These are phyloP conservation scores for Eucalyptus erythrocorys DNA, from an alignment of 345 rosid species.

Conservation along the genomic window DNA sequence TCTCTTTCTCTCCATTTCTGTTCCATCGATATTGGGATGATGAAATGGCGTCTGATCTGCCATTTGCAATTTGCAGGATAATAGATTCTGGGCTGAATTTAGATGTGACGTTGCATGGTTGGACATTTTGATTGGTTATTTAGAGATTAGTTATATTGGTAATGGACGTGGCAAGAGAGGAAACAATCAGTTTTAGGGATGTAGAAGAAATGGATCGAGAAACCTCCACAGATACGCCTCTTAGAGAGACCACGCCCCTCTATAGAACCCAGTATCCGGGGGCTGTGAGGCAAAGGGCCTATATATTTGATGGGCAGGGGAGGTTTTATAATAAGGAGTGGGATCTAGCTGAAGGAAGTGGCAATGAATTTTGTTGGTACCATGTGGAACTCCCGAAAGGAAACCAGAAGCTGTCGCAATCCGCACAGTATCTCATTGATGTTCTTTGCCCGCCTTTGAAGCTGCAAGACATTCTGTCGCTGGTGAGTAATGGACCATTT, in stretches of 20 bases:
- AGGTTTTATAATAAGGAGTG: slow-evolving; percentile 60
- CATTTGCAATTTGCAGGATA: neutral
- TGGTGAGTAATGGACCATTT: slow-evolving; percentile 93
- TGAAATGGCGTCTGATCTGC: neutral
- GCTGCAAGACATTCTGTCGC: slow-evolving; percentile 89
- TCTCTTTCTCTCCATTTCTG: neutral
- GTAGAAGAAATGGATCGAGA: slow-evolving; percentile 36
- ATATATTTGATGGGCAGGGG: slow-evolving; percentile 77
- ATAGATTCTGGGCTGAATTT: neutral
- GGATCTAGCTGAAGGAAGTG: slow-evolving; percentile 71
- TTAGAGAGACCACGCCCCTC: neutral
- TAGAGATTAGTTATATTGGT: neutral
- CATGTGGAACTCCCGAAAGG: slow-evolving; percentile 86
- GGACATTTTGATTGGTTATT: neutral
- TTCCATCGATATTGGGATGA: neutral
- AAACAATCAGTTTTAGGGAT: slow-evolving; percentile 25
- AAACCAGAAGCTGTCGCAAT: slow-evolving; percentile 65
- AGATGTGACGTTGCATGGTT: neutral
- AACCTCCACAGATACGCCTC: slow-evolving; percentile 5
- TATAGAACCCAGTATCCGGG: slow-evolving; percentile 31
- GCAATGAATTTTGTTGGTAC: slow-evolving; percentile 89
- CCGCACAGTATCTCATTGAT: slow-evolving; percentile 82
- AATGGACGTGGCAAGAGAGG: slow-evolving; percentile 48
- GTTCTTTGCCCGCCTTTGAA: slow-evolving; percentile 91
- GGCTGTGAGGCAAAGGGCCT: slow-evolving; percentile 69